These are phyloP conservation scores for Scutellaria barbata DNA, from an alignment of 257 asterid species.

Conservation along the genomic window DNA sequence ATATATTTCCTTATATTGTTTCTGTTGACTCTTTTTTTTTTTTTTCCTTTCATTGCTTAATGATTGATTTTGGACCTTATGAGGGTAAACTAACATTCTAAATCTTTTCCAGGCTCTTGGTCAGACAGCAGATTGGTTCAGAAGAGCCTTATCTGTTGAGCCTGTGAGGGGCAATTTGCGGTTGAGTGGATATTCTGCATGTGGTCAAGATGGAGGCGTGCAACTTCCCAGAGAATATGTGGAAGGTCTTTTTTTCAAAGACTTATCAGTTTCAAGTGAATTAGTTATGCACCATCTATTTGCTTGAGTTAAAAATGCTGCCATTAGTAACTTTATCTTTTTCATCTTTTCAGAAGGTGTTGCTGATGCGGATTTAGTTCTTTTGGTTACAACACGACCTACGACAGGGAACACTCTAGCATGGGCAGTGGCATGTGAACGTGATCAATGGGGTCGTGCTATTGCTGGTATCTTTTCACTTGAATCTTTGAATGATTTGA, in stretches of 20 bases:
- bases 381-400: conserved; percentile 93
- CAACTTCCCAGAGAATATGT: conserved; percentile 95
- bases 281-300: neutral
- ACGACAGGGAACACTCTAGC: conserved; percentile 96
- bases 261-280: conserved; percentile 19
- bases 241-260: conserved; percentile 69
- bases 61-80: conserved; percentile 12
- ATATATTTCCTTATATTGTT: neutral
- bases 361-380: conserved; percentile 89
- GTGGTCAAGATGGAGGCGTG: conserved; percentile 99
- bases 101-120: conserved; percentile 78
- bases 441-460: conserved; percentile 99
- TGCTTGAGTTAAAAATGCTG: neutral
- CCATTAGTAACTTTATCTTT: neutral
- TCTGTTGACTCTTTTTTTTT: neutral
- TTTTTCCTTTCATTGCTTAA: neutral
- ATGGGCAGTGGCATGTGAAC: conserved; percentile 99
- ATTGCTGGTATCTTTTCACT: conserved; percentile 67
- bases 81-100: conserved; percentile 18
- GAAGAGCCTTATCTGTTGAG: conserved; percentile 90
- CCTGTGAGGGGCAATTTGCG: conserved; percentile 93
- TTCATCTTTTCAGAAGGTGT: conserved; percentile 72
- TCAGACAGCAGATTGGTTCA: conserved; percentile 97
- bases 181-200: conserved; percentile 98
- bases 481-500: conserved; percentile 20